A percentile compares a stretch with the other conserved stretches of the same genome.
phyloP scores from a whole-genome alignment of 345 rosid genomes.

The Ceriops tagal region DNA sequence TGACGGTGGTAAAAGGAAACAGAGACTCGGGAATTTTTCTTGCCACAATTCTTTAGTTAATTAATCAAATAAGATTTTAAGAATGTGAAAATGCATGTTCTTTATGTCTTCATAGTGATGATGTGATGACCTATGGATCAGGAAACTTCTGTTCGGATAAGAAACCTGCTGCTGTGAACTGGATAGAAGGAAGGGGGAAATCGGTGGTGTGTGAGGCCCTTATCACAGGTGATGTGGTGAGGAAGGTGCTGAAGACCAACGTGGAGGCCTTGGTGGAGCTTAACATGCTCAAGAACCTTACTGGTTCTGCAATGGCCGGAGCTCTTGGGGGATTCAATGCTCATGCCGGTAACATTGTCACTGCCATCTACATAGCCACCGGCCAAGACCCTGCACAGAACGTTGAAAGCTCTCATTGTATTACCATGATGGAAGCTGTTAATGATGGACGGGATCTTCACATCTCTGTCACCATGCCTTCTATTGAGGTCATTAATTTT shows the following conservation, averaged over 20 bases:
- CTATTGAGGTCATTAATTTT: slow-evolving; percentile 30
- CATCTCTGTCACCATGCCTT: slow-evolving; percentile 43
- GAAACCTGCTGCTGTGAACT: slow-evolving; percentile 47
- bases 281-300: slow-evolving; percentile 44
- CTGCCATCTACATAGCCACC: slow-evolving; percentile 38
- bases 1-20: neutral
- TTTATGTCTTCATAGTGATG: too few species aligned
- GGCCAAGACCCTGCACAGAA: slow-evolving; percentile 53
- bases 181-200: slow-evolving; percentile 50
- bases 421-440: slow-evolving; percentile 46
- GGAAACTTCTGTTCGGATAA: slow-evolving; percentile 49
- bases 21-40: too few species aligned
- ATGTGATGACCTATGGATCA: neutral
- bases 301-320: slow-evolving; percentile 48
- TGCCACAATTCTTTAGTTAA: too few species aligned
- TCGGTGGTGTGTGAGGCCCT: slow-evolving; percentile 45
- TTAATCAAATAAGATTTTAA: too few species aligned
- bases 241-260: slow-evolving; percentile 37
- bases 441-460: slow-evolving; percentile 44
- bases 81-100: too few species aligned
- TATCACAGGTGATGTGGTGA: slow-evolving; percentile 35
- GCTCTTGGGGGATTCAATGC: slow-evolving; percentile 52
- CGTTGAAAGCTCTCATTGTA: slow-evolving; percentile 44
- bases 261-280: slow-evolving; percentile 40
- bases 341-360: slow-evolving; percentile 41